Conservation (phyloP, 805 yeast species). For the Candida stauntonica region DNA sequence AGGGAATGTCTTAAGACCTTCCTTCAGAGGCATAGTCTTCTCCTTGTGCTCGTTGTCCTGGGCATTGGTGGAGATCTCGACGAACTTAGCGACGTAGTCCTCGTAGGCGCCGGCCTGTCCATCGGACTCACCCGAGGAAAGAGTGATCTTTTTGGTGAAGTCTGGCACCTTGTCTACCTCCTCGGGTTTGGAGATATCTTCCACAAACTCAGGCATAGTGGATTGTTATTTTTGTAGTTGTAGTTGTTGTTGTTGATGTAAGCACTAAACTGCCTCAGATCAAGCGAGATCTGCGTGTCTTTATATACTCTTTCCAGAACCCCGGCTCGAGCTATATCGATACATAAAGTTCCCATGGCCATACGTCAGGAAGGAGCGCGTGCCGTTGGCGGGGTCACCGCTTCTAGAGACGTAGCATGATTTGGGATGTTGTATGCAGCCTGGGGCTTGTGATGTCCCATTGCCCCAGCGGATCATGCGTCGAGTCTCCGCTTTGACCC, state of each 20-base stretch:
- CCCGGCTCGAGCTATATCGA: no score
- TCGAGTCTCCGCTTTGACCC: no score
- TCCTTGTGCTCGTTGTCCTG: constrained; percentile 16
- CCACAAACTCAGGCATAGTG: constrained; percentile 16
- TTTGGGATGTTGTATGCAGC: no score
- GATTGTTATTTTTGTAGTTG: neutral
- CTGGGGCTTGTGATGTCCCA: no score
- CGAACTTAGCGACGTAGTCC: constrained; percentile 19
- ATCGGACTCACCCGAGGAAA: constrained; percentile 2
- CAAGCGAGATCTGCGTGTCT: neutral
- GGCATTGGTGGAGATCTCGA: constrained; percentile 19
- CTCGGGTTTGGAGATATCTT: constrained; percentile 14
- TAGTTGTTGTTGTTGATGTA: no score
- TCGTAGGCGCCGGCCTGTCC: constrained; percentile 7
- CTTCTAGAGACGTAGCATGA: no score
- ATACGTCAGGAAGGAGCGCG: no score
- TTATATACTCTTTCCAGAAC: no score
- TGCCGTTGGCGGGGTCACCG: no score
- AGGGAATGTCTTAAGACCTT: constrained; percentile 19
- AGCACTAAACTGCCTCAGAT: neutral
- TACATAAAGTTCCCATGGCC: no score
- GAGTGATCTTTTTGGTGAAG: constrained; percentile 10
- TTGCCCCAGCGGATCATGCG: no score
- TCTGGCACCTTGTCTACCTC: constrained; percentile 5
- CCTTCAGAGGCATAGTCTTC: constrained; percentile 17